phyloP scores from a whole-genome alignment of 768 basidiomycete genomes.

The Calocera viscosa region DNA sequence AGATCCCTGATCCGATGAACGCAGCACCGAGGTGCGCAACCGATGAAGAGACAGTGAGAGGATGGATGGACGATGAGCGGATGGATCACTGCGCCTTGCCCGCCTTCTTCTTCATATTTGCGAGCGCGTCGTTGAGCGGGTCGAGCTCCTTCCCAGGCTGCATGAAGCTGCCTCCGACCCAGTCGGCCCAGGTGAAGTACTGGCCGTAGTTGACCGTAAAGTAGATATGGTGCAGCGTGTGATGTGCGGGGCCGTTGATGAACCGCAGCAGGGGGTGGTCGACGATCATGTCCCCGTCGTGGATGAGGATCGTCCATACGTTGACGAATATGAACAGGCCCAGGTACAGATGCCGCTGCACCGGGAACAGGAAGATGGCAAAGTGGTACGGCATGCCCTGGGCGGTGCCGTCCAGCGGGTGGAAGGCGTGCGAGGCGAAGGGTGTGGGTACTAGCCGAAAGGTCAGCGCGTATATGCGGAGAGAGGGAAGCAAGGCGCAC shows the following conservation, averaged over 20 bases:
- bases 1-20: too few relatives aligned
- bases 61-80: too few relatives aligned
- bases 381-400: slow-evolving; percentile 94
- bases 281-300: slow-evolving; percentile 98
- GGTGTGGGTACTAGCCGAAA: slow-evolving; percentile 72
- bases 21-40: too few relatives aligned
- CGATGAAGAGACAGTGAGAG: too few relatives aligned
- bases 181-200: slow-evolving; percentile 97
- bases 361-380: slow-evolving; percentile 78
- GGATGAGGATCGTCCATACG: slow-evolving; percentile 90
- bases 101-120: slow-evolving; percentile 20
- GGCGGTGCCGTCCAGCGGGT: slow-evolving; percentile 84
- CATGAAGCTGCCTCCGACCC: slow-evolving; percentile 71
- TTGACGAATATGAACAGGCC: slow-evolving; percentile 84
- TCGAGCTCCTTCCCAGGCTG: slow-evolving; percentile 75
- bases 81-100: not conserved
- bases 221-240: slow-evolving; percentile 92
- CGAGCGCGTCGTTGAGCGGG: slow-evolving; percentile 52
- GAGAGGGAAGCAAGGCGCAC: slow-evolving; percentile 38
- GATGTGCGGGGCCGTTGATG: slow-evolving; percentile 98
- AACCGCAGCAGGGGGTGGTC: slow-evolving; percentile 74
- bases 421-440: slow-evolving; percentile 95
- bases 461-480: not conserved
- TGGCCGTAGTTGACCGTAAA: slow-evolving; percentile 94
- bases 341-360: slow-evolving; percentile 76